Evolutionary conservation across 495 filamentous ascomycete genomes (phyloP).

Genomic region (Emericellopsis terricola): DNA sequence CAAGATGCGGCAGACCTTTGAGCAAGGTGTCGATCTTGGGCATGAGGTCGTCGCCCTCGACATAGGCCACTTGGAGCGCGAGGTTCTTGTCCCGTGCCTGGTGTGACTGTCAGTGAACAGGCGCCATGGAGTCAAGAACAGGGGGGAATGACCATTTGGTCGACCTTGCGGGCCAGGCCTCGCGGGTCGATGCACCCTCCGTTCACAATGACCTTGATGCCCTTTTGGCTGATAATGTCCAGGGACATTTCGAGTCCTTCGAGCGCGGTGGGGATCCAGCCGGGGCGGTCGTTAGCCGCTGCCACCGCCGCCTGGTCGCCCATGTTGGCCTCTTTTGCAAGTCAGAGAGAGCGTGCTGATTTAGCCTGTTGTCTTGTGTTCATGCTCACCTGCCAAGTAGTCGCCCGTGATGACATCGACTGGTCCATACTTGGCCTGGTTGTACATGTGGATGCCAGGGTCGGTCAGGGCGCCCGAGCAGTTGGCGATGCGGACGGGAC

Average conservation of each 20-base stretch:
- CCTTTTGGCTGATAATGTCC: slow-evolving; percentile 18
- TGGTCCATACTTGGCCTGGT: background rate
- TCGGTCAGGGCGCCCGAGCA: slow-evolving; percentile 14
- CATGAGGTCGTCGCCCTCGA: slow-evolving; percentile 20
- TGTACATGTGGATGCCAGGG: slow-evolving; percentile 9
- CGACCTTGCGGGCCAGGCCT: slow-evolving; percentile 12
- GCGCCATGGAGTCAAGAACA: background rate
- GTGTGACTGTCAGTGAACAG: slow-evolving; percentile 2
- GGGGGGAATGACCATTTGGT: background rate
- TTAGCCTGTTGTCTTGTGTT: too few relatives aligned
- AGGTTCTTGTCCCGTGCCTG: slow-evolving; percentile 16
- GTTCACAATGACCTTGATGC: slow-evolving; percentile 24
- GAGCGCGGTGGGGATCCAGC: slow-evolving; percentile 6
- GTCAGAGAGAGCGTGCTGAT: too few relatives aligned
- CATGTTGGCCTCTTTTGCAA: slow-evolving; percentile 8
- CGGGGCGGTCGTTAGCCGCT: background rate
- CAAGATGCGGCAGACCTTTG: slow-evolving; percentile 3
- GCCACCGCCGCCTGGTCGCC: background rate
- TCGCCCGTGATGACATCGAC: slow-evolving; percentile 37
- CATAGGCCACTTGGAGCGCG: slow-evolving; percentile 20
- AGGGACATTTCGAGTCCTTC: slow-evolving; percentile 13
- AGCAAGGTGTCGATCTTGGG: slow-evolving; percentile 16
- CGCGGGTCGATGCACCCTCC: slow-evolving; percentile 24
- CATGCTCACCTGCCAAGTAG: slow-evolving; percentile 27
- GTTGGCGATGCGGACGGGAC: slow-evolving; percentile 12